Base-by-base conservation (phyloP, 305 asterid genomes). In the Euphrasia arctica region DNA sequence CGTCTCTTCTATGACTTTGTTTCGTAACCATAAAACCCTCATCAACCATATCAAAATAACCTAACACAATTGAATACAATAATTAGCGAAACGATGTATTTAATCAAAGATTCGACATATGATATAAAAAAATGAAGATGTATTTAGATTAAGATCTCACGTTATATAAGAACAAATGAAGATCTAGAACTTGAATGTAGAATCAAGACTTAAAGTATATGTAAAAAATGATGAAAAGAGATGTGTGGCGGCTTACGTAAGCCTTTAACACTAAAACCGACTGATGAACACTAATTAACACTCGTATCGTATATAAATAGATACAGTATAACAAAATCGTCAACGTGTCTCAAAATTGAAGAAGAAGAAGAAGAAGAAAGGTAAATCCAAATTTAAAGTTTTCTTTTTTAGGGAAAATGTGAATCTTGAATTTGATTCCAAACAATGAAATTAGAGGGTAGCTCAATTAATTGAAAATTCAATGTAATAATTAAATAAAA, bases 1-100 rank as follows among this genome's bases (percentile, higher is more conserved):
- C 79, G 55, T 60, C 62, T 67, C 34, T 61, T 42, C 55, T 6
- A 0, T 47, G 75, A 64, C 72, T 75, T 56, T 77, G 83, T 72
- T 79, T 78, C 45, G 72, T 60, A 7, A 58, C 80, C 59, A 58
- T 74, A 48, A 42, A 63, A 73, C 72, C 69, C 71, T 67, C 70
- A 61, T 79, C 27, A 25, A 25, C 87, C 92, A 85, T 85, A 45
- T 59, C 49, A 60, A 56, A 76, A 72, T 54, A 39, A 70, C 70
- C 82, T 74, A 41, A 60, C 48, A 57, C 14, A 54, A 56, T 15
- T 9, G 47, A 49, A 58, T 60, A 42, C 60, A 60, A 69, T 29
- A 60, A 51, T 57, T 49, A 51, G 32, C 68, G 15, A 25, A 48
- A 15, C 66, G 42, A 59, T 49, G 36, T 25, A 65, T 43, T 47